These are phyloP conservation scores for Nicotiana rustica DNA, from an alignment of 305 asterid genomes.

Conservation along the genomic window DNA sequence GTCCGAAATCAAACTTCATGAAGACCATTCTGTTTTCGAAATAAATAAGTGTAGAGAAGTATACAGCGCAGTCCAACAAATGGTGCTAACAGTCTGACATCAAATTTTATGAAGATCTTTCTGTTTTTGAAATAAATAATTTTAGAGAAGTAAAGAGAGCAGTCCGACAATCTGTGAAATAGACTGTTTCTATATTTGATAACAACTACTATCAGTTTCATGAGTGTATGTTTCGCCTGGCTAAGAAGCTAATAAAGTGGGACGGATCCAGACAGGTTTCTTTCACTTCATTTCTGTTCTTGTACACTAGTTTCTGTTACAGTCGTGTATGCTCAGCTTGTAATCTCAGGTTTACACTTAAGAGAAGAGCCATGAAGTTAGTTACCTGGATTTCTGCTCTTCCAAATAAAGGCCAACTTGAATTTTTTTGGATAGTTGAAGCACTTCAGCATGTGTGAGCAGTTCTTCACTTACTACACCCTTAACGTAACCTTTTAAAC, in stretches of 20 bases:
- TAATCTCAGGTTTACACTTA: slow-evolving; percentile 12
- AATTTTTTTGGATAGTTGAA: slow-evolving; percentile 74
- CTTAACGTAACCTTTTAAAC: slow-evolving; percentile 70
- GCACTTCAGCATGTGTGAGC: slow-evolving; percentile 84
- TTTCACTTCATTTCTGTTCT: slow-evolving; percentile 6
- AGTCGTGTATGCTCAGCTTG: neutral
- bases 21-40: neutral
- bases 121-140: neutral
- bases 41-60: neutral
- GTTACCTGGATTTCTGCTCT: slow-evolving; percentile 75
- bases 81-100: neutral
- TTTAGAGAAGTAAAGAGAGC: neutral
- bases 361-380: neutral
- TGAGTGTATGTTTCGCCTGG: neutral
- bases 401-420: slow-evolving; percentile 75
- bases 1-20: neutral
- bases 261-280: neutral
- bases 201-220: neutral
- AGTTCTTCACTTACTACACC: slow-evolving; percentile 69
- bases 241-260: neutral
- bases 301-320: neutral
- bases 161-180: neutral
- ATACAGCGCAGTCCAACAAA: neutral
- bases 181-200: neutral
- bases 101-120: neutral